Evolutionary conservation across 2,329 filamentous ascomycete genomes (phyloP), one percentile per base, ranked within the genome.

Genomic region (Penicillium vulpinum): DNA sequence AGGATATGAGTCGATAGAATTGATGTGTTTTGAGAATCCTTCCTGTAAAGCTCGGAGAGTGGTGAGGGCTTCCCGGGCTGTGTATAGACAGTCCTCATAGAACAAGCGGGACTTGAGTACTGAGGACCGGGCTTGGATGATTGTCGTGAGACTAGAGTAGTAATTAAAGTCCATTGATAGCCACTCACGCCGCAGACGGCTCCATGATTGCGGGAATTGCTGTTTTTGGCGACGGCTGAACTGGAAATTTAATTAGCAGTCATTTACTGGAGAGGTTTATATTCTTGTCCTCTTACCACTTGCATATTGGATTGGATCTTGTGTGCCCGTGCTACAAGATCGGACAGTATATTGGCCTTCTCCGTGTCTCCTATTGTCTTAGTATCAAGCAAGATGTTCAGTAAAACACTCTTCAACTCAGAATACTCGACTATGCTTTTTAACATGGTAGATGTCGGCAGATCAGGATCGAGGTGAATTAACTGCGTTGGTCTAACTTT

Each of bases 101-200:
- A 66, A 58, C 7, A 65, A 26, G 2, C 64, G 62, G n/a, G 64
- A 66, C 45, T 66, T 66, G 10, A 66, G 55, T 6, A 64, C 64
- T 2, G 64, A 62, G 6, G 64, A 66, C 21, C 63, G 59, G 18
- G 63, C 61, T 33, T 59, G 61, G 26, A 66, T 64, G 15, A 66
- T 61, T n/a, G 64, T 65, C 7, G 64, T 64, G 7, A 62, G 41
- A 24, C 62, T 21, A 2, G 62, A 65, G 35, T 65, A 66, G 50
- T 66, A 65, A 45, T 65, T 66, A 40, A 65, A 66, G 26, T 66
- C 62, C 50, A 64, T 57, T 11, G 64, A 62, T 18, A 64, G 54
- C 64, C 64, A 66, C 22, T 62, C 57, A 9, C 58, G 52, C 6
- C 54, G 55, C 15, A 66, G 38, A 5, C 54, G 38, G 11, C n/a